Evolutionary conservation across 805 yeast genomes (phyloP).

Genomic region (Saturnispora halmiae): DNA sequence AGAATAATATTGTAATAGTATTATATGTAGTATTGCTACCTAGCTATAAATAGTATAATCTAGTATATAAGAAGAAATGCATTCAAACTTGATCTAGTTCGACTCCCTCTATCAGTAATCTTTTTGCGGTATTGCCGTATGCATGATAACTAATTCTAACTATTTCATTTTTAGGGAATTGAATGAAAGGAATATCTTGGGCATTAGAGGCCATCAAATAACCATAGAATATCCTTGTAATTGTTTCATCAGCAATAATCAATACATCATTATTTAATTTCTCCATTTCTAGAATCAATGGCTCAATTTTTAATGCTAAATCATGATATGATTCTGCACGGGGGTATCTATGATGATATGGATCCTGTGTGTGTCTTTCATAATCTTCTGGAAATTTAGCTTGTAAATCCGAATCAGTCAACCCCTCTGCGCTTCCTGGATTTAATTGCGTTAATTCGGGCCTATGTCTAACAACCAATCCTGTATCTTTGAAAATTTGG

Average conservation of each 20-base stretch:
- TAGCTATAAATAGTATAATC: neutral
- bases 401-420: slow-evolving; percentile 52
- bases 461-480: slow-evolving; percentile 62
- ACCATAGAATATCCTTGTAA: slow-evolving; percentile 83
- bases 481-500: slow-evolving; percentile 50
- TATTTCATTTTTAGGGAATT: slow-evolving; percentile 73
- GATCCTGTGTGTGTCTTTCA: slow-evolving; percentile 57
- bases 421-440: slow-evolving; percentile 77
- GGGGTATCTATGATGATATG: slow-evolving; percentile 87
- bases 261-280: slow-evolving; percentile 80
- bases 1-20: neutral
- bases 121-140: slow-evolving; percentile 60
- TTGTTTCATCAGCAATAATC: slow-evolving; percentile 88
- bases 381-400: slow-evolving; percentile 60
- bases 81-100: slow-evolving; percentile 9
- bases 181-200: slow-evolving; percentile 70
- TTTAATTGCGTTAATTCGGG: slow-evolving; percentile 80
- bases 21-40: neutral
- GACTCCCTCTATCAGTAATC: slow-evolving; percentile 34
- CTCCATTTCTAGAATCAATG: slow-evolving; percentile 87
- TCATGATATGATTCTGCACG: slow-evolving; percentile 95
- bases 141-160: slow-evolving; percentile 85
- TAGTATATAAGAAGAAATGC: neutral
- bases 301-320: slow-evolving; percentile 88
- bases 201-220: slow-evolving; percentile 90